Conservation (phyloP, 495 filamentous ascomycete genomes). For the Daldinia bambusicola region DNA sequence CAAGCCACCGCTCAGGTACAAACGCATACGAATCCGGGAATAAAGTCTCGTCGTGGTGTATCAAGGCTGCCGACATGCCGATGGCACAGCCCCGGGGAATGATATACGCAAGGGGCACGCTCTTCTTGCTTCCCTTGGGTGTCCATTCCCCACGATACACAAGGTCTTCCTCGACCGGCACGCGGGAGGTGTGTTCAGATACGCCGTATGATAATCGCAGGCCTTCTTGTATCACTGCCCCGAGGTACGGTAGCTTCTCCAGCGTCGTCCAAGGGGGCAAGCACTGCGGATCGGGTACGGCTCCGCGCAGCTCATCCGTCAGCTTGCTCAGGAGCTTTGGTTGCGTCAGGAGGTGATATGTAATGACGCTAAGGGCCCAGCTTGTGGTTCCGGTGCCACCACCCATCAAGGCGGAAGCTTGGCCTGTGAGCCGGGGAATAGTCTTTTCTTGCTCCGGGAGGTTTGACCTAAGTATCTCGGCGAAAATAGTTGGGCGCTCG, state of each 20-base stretch:
- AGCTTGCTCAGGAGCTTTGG: slow-evolving; percentile 44
- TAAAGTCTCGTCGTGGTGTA: slow-evolving; percentile 9
- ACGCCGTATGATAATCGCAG: slow-evolving; percentile 3
- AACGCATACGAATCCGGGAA: slow-evolving; percentile 13
- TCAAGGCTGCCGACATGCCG: slow-evolving; percentile 14
- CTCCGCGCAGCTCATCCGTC: slow-evolving; percentile 48
- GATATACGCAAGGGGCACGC: slow-evolving; percentile 10
- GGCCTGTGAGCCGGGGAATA: slow-evolving; percentile 34
- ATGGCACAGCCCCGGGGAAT: slow-evolving; percentile 21
- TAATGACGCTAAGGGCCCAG: slow-evolving; percentile 50
- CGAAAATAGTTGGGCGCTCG: slow-evolving; percentile 8
- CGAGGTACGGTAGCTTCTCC: slow-evolving; percentile 22
- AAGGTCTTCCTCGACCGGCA: slow-evolving; percentile 11
- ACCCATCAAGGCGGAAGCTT: slow-evolving; percentile 56
- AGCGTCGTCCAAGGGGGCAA: slow-evolving; percentile 36
- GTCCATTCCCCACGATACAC: slow-evolving; percentile 6
- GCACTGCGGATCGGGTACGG: slow-evolving; percentile 23
- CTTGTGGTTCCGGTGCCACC: slow-evolving; percentile 63
- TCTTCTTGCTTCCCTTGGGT: not conserved
- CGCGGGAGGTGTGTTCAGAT: not conserved
- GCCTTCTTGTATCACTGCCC: slow-evolving; percentile 13
- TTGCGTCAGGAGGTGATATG: slow-evolving; percentile 53
- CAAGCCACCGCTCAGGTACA: slow-evolving; percentile 16
- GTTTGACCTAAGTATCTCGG: slow-evolving; percentile 10
- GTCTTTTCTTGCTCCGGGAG: slow-evolving; percentile 17